These are phyloP conservation scores for Daedaleopsis sinensis DNA, from an alignment of 768 basidiomycete genomes.

Conservation along the genomic window DNA sequence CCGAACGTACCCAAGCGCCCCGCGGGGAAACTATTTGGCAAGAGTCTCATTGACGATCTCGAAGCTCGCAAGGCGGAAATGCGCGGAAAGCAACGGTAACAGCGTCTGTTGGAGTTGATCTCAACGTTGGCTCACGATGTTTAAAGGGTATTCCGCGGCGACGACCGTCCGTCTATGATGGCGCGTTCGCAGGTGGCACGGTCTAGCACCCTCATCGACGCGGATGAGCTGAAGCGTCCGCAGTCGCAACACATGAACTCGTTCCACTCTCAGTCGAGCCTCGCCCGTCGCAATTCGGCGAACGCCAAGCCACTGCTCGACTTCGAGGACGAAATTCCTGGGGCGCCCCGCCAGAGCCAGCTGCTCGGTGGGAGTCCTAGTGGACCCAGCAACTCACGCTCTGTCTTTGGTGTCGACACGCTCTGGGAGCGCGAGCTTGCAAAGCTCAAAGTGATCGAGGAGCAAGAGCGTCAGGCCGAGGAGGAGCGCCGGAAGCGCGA, in stretches of 20 bases:
- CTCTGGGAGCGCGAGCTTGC: conserved; percentile 88
- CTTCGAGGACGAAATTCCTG: conserved; percentile 55
- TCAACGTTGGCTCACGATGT: background rate
- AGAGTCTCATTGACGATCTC: conserved; percentile 88
- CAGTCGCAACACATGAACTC: conserved; percentile 47
- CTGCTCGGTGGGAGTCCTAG: conserved; percentile 34
- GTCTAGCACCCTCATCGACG: conserved; percentile 75
- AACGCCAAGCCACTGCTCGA: conserved; percentile 68
- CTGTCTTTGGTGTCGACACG: conserved; percentile 95
- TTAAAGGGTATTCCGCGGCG: conserved; percentile 82
- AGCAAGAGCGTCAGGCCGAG: conserved; percentile 60
- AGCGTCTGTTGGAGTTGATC: conserved; percentile 12
- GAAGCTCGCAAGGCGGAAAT: conserved; percentile 82
- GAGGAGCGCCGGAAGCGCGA: conserved; percentile 51
- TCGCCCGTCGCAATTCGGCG: conserved; percentile 51
- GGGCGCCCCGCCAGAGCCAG: conserved; percentile 34
- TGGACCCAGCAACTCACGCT: conserved; percentile 47
- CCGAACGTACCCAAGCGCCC: conserved; percentile 44
- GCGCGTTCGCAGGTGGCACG: conserved; percentile 58
- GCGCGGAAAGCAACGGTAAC: conserved; percentile 81
- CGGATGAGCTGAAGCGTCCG: conserved; percentile 59
- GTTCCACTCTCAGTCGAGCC: conserved; percentile 43
- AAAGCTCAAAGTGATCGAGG: conserved; percentile 80
- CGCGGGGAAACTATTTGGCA: conserved; percentile 84
- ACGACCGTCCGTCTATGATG: conserved; percentile 94